phyloP scores from a whole-genome alignment of 2,329 filamentous ascomycete genomes.

The Aspergillus sp. region DNA sequence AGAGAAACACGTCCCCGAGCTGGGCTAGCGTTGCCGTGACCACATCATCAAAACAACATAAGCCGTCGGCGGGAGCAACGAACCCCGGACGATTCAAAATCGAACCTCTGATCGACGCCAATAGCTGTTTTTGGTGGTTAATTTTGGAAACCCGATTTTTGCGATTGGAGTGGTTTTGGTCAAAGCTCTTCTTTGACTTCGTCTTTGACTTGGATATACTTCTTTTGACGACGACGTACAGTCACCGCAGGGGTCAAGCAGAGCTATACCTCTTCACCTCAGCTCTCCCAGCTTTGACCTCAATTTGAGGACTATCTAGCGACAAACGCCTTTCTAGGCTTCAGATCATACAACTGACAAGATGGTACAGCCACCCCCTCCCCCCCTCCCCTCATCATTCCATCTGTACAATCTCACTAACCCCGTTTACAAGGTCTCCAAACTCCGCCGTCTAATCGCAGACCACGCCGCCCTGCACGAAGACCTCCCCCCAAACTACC shows the following conservation, averaged over 20 bases:
- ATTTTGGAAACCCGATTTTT: neutral
- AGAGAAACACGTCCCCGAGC: neutral
- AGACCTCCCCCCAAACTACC: slow-evolving; percentile 64
- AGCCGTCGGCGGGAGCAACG: slow-evolving; percentile 12
- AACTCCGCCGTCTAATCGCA: slow-evolving; percentile 61
- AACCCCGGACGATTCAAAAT: neutral
- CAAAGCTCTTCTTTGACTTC: neutral
- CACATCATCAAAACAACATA: slow-evolving; percentile 29
- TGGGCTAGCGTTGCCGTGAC: slow-evolving; percentile 20
- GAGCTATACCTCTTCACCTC: neutral
- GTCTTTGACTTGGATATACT: neutral
- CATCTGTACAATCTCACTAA: neutral
- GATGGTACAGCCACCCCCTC: neutral
- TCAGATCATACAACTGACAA: neutral
- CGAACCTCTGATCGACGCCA: slow-evolving; percentile 5
- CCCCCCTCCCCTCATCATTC: neutral
- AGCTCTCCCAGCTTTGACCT: neutral
- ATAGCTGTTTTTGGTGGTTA: neutral
- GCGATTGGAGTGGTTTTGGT: neutral
- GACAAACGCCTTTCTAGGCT: neutral
- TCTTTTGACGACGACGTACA: neutral
- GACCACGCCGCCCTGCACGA: slow-evolving; percentile 64
- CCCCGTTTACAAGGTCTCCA: slow-evolving; percentile 34
- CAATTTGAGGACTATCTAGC: neutral
- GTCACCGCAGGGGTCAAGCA: neutral